Percentiles rank a stretch among this genome's conserved stretches.
phyloP scores from a whole-genome alignment of 2,329 filamentous ascomycete species.

The Elsinoe ampelina region DNA sequence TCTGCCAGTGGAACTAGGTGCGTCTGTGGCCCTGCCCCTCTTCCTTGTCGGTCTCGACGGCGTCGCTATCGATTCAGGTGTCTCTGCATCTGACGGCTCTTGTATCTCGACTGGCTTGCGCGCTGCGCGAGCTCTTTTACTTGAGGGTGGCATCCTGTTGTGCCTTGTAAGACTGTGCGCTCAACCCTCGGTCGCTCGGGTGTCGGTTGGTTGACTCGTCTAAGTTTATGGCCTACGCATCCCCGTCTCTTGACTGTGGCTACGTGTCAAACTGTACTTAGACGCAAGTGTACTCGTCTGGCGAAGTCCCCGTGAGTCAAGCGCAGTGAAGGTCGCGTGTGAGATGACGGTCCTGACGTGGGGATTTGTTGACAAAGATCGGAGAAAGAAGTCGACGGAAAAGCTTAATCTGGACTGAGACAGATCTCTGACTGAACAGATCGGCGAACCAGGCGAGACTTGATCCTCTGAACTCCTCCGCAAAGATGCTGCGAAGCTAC shows the following conservation, averaged over 20 bases:
- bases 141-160: constrained; percentile 16
- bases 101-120: constrained; percentile 18
- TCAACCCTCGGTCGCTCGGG: background rate
- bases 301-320: too few relatives aligned
- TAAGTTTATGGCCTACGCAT: background rate
- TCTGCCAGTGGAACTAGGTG: constrained; percentile 15
- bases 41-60: constrained; percentile 40
- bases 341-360: constrained; percentile 8
- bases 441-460: constrained; percentile 2
- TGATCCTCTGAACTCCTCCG: background rate
- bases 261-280: too few relatives aligned
- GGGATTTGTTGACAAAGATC: constrained; percentile 14
- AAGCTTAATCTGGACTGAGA: constrained; percentile 14
- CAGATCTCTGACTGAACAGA: constrained; percentile 10
- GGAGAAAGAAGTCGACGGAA: constrained; percentile 8
- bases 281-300: too few relatives aligned
- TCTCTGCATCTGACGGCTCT: constrained; percentile 32
- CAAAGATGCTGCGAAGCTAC: background rate
- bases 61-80: constrained; percentile 39
- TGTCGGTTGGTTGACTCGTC: too few relatives aligned
- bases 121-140: constrained; percentile 14
- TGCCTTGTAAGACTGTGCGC: constrained; percentile 3
- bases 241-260: too few relatives aligned
- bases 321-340: constrained; percentile 4
- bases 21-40: constrained; percentile 29